Evolutionary conservation across 805 yeast species (phyloP).

Genomic region (Starmerella vaccinii): DNA sequence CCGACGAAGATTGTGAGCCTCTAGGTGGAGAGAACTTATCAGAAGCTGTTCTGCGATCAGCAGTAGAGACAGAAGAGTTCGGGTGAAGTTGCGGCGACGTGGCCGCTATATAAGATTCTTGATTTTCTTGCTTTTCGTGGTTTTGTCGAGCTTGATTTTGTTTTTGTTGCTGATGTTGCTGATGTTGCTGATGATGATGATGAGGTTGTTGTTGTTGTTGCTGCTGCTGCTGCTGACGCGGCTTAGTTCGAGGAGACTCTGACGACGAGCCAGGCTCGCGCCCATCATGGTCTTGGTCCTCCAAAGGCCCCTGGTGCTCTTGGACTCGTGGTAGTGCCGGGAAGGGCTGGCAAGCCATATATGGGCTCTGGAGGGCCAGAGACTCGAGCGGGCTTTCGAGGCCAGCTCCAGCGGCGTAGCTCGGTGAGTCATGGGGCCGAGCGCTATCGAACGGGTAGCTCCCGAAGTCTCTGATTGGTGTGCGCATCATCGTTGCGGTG

Average conservation of each 20-base stretch:
- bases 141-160: neutral
- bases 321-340: constrained; percentile 11
- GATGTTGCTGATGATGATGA: neutral
- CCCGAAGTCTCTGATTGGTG: constrained; percentile 15
- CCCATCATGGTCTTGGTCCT: neutral
- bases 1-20: constrained; percentile 1
- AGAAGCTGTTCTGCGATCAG: neutral
- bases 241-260: neutral
- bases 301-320: neutral
- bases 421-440: constrained; percentile 13
- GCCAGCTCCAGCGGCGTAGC: constrained; percentile 1
- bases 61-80: neutral
- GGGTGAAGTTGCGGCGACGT: neutral
- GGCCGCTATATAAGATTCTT: neutral
- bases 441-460: constrained; percentile 2
- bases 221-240: neutral
- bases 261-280: no score
- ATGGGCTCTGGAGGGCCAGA: constrained; percentile 18
- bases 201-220: neutral
- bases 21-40: neutral
- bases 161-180: neutral
- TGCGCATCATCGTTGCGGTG: constrained; percentile 8
- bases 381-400: constrained; percentile 20
- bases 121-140: neutral
- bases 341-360: constrained; percentile 15